phyloP scores from a whole-genome alignment of 495 filamentous ascomycete genomes.

The Parathielavia hyrcaniae region DNA sequence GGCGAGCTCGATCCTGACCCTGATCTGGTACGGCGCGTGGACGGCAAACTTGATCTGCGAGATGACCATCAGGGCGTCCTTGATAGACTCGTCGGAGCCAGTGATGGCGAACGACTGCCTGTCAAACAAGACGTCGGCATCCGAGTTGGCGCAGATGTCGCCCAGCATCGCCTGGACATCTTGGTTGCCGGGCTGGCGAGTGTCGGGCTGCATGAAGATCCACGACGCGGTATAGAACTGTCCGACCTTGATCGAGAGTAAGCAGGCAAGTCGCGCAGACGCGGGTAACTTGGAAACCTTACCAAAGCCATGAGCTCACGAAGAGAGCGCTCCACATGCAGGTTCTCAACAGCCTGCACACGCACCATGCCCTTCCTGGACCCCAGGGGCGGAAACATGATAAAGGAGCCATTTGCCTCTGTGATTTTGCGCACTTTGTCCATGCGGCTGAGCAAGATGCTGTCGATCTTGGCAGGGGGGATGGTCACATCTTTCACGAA shows the following conservation, averaged over 20 bases:
- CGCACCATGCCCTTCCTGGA: conserved; percentile 72
- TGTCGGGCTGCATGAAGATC: conserved; percentile 79
- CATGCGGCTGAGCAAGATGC: conserved; percentile 79
- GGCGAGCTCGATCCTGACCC: conserved; percentile 95
- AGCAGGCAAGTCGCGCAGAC: conserved; percentile 21
- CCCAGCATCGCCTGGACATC: conserved; percentile 87
- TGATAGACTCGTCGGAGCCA: conserved; percentile 91
- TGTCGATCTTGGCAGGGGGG: conserved; percentile 84
- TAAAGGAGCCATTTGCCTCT: conserved; percentile 89
- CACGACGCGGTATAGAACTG: conserved; percentile 98
- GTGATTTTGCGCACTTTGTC: conserved; percentile 98
- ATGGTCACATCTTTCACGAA: conserved; percentile 88
- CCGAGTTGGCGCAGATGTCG: conserved; percentile 93
- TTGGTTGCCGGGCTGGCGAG: conserved; percentile 55
- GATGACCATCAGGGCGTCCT: conserved; percentile 85
- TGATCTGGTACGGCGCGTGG: conserved; percentile 81
- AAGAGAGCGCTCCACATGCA: conserved; percentile 89
- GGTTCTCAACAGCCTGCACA: conserved; percentile 83
- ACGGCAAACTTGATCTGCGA: conserved; percentile 85
- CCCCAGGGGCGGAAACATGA: conserved; percentile 80
- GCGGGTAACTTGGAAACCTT: conserved; percentile 29
- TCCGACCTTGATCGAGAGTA: conserved; percentile 56
- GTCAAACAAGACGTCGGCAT: conserved; percentile 89
- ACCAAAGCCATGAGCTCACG: conserved; percentile 91
- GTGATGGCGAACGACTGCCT: conserved; percentile 89